Evolutionary conservation across 805 yeast genomes (phyloP), one percentile per base, ranked within the genome.

Genomic region (Zygosaccharomyces rouxii): DNA sequence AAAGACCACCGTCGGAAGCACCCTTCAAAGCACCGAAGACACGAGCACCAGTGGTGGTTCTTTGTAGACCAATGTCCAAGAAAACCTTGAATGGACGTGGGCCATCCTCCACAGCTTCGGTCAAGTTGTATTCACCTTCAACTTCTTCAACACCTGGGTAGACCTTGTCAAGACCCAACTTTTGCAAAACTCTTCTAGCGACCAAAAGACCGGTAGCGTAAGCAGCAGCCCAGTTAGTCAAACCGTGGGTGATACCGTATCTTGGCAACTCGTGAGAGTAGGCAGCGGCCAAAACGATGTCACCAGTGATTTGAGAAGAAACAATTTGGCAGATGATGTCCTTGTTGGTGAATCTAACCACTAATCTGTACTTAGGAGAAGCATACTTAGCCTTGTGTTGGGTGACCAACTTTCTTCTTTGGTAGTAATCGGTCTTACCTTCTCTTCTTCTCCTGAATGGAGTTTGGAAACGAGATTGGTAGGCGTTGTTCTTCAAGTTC

Each of bases 1-100:
- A 89, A 70, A 94, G 81, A 69, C 99, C 99, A 87, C 99, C 99
- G 75, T 94, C 99, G 59, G 98, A 92, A 71, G 99, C 99, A 86
- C 99, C 99, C 86, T 94, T 94, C 71, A 94, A 81, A 72, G 94
- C 97, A 88, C 98, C 99, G 71, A 94, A 94, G 75, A 94, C 83
- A 79, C 96, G 88, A 73, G 98, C 97, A 89, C 99, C 99, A 70
- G 98, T 90, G 80, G 99, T 94, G 79, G 99, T 89, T 86, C 99
- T 90, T 79, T 89, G 95, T 75, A 94, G 81, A 88, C 99, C 99
- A 71, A 94, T 90, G 75, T 94, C 99, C 72, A 94, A 83, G 89
- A 82, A 94, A 65, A 90, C 97, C 86, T 94, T 94, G 96, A 94
- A 94, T 74, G 99, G 99, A 77, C 98, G 86, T 80, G 98, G 99